Conservation (phyloP, 805 yeast genomes). For the Metschnikowia gelsemii region DNA sequence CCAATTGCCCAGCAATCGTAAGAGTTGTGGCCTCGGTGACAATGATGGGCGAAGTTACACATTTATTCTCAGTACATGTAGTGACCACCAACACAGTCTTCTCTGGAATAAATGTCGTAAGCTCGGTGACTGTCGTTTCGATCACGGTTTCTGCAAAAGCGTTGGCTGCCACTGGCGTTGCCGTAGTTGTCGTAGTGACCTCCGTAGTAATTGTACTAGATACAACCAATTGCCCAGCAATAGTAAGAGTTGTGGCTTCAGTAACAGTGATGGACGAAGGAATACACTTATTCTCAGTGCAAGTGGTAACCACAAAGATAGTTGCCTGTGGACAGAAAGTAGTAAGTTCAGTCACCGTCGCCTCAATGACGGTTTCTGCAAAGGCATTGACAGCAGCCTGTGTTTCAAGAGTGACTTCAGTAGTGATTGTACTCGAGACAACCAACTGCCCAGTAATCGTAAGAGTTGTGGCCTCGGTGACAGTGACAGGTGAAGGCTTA, state of each 20-base stretch:
- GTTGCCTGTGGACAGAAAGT: conserved; percentile 39
- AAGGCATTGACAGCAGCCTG: background rate
- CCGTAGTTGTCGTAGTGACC: conserved; percentile 22
- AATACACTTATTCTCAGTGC: conserved; percentile 27
- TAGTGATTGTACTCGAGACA: conserved; percentile 23
- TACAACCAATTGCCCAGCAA: conserved; percentile 31
- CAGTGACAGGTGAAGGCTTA: conserved; percentile 27
- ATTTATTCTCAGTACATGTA: conserved; percentile 28
- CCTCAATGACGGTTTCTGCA: conserved; percentile 1
- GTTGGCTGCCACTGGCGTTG: conserved; percentile 13
- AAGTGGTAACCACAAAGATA: conserved; percentile 33
- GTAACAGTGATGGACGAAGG: conserved; percentile 29
- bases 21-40: conserved; percentile 32
- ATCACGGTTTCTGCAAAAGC: background rate
- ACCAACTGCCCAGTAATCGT: conserved; percentile 36
- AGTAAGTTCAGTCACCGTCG: conserved; percentile 32
- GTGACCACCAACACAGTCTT: conserved; percentile 34
- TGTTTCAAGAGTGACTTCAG: conserved; percentile 4
- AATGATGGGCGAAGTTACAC: conserved; percentile 27
- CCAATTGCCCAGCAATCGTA: conserved; percentile 31
- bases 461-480: conserved; percentile 32
- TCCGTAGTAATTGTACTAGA: conserved; percentile 19
- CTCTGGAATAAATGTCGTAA: conserved; percentile 37
- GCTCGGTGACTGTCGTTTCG: conserved; percentile 29
- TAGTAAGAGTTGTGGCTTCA: conserved; percentile 30